Evolutionary conservation across 129 eudicot genomes (phyloP).

Genomic region (Ambrosia trifida): DNA sequence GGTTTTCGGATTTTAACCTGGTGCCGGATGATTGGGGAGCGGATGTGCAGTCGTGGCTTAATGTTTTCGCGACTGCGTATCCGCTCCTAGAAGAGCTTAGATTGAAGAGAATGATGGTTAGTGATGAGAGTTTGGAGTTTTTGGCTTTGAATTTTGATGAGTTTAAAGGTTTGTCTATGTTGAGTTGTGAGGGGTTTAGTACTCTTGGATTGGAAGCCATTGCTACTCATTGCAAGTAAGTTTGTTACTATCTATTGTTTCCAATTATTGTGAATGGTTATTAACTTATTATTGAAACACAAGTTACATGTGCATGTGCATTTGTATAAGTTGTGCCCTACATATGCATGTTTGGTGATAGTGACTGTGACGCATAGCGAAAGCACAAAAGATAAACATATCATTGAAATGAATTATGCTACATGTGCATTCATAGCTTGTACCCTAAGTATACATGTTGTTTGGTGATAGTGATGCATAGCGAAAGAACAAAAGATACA

Average conservation of each 20-base stretch:
- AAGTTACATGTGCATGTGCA: not conserved
- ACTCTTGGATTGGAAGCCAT: slow-evolving; percentile 70
- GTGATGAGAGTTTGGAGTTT: slow-evolving; percentile 81
- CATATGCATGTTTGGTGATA: too few relatives aligned
- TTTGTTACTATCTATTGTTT: not conserved
- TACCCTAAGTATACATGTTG: not conserved
- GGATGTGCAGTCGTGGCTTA: slow-evolving; percentile 64
- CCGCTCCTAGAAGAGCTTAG: slow-evolving; percentile 80
- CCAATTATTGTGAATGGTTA: not conserved
- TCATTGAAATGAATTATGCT: not conserved
- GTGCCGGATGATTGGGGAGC: slow-evolving; percentile 81
- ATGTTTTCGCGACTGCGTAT: slow-evolving; percentile 54
- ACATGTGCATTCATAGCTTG: not conserved
- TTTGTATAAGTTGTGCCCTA: not conserved
- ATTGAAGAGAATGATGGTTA: slow-evolving; percentile 75
- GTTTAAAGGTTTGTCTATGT: slow-evolving; percentile 57
- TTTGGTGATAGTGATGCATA: too few relatives aligned
- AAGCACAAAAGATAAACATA: too few relatives aligned
- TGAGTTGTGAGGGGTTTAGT: slow-evolving; percentile 82
- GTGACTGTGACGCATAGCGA: too few relatives aligned
- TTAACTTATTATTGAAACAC: not conserved
- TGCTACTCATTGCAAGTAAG: slow-evolving; percentile 82
- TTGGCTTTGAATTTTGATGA: slow-evolving; percentile 53
- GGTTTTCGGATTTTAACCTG: slow-evolving; percentile 78
- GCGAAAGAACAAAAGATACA: too few relatives aligned